Base-by-base conservation (phyloP, 441 rosid species). In the Sinapis alba region DNA sequence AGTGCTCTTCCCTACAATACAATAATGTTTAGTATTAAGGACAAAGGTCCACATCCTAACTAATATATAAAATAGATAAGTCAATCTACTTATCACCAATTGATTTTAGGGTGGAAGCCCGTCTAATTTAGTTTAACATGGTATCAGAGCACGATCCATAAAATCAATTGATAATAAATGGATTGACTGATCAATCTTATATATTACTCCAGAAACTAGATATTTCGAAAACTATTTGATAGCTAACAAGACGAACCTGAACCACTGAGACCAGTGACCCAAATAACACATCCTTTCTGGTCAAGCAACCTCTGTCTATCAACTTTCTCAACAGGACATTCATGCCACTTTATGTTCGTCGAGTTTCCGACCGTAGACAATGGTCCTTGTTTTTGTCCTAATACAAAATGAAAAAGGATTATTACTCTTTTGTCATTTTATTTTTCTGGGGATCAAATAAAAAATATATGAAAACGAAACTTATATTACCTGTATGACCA, bases 241-340 rank as follows among this genome's bases (percentile, higher is more conserved):
- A 23, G 10, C 6, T 16, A 9, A 6, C 24, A 83, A 85, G 16
- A 16, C 56, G 11, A 81, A 89, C 94, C 94, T 89, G 94, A 89
- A 80, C 90, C 92, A 68, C 92, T 87, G 57, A 89, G 92, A 65
- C 94, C 94, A 0, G 94, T 89, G 77, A 89, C 84, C 94, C 94
- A 89, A 77, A 89, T 79, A 20, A 86, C 88, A 26, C 94, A 89
- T n/a, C 94, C 94, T 78, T 86, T 89, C 79, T 89, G 94, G 69
- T 84, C 81, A 62, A 89, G 89, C 71, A 89, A 71, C 34, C 80
- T 78, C 18, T 87, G 89, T 75, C 94, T 68, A 61, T 85, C 88
- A 79, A 75, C 58, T 68, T 85, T 89, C 68, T 61, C 86, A 63
- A 89, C 92, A 20, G 92, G 76, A 80, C 84, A 82, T 21, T 79